A percentile compares a stretch with the other conserved stretches of the same genome.
Conservation (phyloP, 2,329 filamentous ascomycete species). For the Ilyonectria mors-panacis region DNA sequence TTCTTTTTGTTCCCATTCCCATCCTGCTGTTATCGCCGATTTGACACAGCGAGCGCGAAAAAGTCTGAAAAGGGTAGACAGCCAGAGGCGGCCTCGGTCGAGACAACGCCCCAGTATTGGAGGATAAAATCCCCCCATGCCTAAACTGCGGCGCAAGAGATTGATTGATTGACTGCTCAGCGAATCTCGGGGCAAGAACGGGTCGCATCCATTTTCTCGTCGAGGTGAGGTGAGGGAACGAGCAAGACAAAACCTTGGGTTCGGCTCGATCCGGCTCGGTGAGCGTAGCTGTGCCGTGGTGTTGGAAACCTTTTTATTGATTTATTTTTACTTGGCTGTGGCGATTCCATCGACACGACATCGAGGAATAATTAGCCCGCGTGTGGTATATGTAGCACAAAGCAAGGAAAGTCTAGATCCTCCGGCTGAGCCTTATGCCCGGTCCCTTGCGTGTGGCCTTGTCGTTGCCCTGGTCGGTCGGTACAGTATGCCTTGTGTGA, state of each 20-base stretch:
- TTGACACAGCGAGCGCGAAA: background rate
- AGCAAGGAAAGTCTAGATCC: constrained; percentile 18
- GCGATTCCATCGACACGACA: background rate
- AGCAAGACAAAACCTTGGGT: background rate
- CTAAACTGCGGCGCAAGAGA: background rate
- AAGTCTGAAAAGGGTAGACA: no score
- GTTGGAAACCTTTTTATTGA: background rate
- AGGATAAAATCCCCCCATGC: background rate
- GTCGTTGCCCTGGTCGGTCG: background rate
- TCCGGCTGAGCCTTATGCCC: constrained; percentile 12
- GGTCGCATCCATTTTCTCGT: background rate
- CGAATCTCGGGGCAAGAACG: background rate
- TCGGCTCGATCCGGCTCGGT: background rate
- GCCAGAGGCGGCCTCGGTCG: background rate
- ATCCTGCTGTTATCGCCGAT: background rate
- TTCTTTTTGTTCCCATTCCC: background rate
- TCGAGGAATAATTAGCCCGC: constrained; percentile 16
- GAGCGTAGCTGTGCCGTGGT: background rate
- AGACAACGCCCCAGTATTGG: background rate
- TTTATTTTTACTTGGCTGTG: background rate
- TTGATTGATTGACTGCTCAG: background rate
- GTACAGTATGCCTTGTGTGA: background rate
- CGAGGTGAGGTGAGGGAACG: background rate
- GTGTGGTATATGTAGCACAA: constrained; percentile 16
- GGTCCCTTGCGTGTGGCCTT: background rate